Base-by-base conservation (phyloP, 257 asterid species). In the Leptodermis oblonga region DNA sequence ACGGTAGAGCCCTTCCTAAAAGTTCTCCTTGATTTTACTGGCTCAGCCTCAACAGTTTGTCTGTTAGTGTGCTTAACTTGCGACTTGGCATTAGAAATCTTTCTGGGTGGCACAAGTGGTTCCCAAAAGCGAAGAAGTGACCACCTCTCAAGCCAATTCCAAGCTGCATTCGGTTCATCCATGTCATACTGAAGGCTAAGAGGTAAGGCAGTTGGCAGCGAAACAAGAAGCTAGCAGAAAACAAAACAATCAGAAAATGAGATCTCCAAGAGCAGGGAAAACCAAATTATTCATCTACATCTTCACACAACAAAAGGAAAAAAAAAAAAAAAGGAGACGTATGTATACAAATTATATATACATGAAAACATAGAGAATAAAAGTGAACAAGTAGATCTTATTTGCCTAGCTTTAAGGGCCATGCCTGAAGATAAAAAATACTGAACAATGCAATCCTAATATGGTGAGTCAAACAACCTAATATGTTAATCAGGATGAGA, bases 141-240 rank as follows among this genome's bases (percentile, higher is more conserved):
- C 99, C 99, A 94, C 31, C 95, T 86, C 62, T 89, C 96, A 31
- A 94, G 93, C 99, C 99, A 94, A 74, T 73, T 87, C 85, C 80
- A 76, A 65, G 93, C 89, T 69, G 97, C 85, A 79, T 94, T 91
- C 1, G 97, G 95, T 65, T 91, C 95, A 9, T 79, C 59, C 23
- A 34, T 45, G 70, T 88, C 97, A 55, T 91, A 94, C 76, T 91
- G 98, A 74, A 94, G 95, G 79, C 89, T 84, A 82, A 94, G 84
- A 36, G 93, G 89, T 87, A 83, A 84, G 53, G 97, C 85, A 74
- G 75, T 86, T 48, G 99, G 98, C 85, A 87, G 69, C 22, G 74
- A 80, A 68, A 74, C 74, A 74, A 89, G 87, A 73, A 91, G 96
- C 99, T 94, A 78, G 52, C 73, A 71, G 78, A 25, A 69, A 76